These are phyloP conservation scores for Musa troglodytarum DNA, from an alignment of 176 grass and related monocot species.

Conservation along the genomic window DNA sequence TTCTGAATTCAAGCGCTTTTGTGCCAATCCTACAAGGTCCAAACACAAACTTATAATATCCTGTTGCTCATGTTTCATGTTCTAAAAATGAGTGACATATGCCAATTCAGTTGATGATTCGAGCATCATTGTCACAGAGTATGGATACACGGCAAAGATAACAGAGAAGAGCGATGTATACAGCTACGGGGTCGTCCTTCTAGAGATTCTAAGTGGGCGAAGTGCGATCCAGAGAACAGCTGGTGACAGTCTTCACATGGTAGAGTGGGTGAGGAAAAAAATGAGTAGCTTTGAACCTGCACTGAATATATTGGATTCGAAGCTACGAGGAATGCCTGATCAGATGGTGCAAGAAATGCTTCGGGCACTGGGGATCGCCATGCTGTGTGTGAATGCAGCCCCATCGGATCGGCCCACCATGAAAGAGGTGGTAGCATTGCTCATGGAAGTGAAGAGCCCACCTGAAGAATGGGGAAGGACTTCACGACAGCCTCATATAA, in stretches of 20 bases:
- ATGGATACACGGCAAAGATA: conserved; percentile 77
- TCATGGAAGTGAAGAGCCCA: conserved; percentile 91
- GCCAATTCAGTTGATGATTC: background rate
- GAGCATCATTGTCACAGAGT: conserved; percentile 38
- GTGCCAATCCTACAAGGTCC: too few relatives aligned
- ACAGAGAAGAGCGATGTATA: conserved; percentile 94
- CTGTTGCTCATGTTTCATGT: too few relatives aligned
- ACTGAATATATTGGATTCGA: conserved; percentile 64
- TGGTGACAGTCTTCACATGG: conserved; percentile 67
- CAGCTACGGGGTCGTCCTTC: conserved; percentile 84
- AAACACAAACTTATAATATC: too few relatives aligned
- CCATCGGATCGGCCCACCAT: conserved; percentile 77
- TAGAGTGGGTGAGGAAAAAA: conserved; percentile 94
- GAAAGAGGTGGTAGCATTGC: conserved; percentile 91
- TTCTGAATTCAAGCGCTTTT: too few relatives aligned
- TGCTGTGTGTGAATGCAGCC: conserved; percentile 80
- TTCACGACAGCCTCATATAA: conserved; percentile 74
- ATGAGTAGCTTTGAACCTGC: conserved; percentile 84
- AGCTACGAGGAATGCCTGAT: conserved; percentile 67
- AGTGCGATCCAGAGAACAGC: conserved; percentile 54
- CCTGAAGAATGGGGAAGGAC: conserved; percentile 93
- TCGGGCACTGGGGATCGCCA: conserved; percentile 74
- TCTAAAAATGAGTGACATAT: too few relatives aligned
- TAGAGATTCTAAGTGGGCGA: conserved; percentile 78
- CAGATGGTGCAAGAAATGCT: conserved; percentile 93